Evolutionary conservation across 441 rosid genomes (phyloP), one percentile per base, ranked within the genome.

Genomic region (Cnidoscolus chayamansa): DNA sequence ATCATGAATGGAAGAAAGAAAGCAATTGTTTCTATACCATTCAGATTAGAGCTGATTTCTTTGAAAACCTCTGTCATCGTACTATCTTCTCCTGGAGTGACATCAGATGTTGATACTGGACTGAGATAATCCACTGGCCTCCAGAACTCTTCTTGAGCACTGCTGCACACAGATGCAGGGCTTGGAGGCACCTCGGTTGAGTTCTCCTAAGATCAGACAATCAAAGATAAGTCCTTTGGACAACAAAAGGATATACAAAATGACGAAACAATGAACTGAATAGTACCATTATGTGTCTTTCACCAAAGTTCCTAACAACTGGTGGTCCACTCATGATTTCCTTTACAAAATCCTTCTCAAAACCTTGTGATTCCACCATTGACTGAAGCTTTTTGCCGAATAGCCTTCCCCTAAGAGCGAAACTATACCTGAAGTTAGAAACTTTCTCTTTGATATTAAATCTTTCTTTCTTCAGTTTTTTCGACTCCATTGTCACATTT

Each of bases 171-270:
- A 45, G 97, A 95, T 15, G 93, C 97, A 51, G 97, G 98, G 73
- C 98, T 95, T 45, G 98, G 99, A 69, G 99, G 98, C 64, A 92
- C 98, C 86, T 95, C 97, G 15, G 97, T 92, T 45, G 87, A 80
- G 81, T 92, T 95, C 81, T 91, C 99, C 98, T 95, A 68, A 48
- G 56, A 77, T 48, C 63, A 59, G 32, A 68, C 4, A 0, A 16
- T 53, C 61, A 72, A 50, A 64, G 66, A 74, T 59, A 53, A 50
- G 45, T 40, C 45, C 7, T 3, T 5, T 40, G 45, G 45, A 40
- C 45, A 40, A 40, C 7, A 40, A 40, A 40, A 40, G 45, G 45
- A 40, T 5, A 40, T 40, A 45, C 7, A 62, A 13, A 45, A 68
- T 12, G 25, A n/a, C 16, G 43, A 64, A 37, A 17, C 0, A 17